Base-by-base conservation (phyloP, 2,329 filamentous ascomycete genomes). In the Cladobotryum mycophilum region DNA sequence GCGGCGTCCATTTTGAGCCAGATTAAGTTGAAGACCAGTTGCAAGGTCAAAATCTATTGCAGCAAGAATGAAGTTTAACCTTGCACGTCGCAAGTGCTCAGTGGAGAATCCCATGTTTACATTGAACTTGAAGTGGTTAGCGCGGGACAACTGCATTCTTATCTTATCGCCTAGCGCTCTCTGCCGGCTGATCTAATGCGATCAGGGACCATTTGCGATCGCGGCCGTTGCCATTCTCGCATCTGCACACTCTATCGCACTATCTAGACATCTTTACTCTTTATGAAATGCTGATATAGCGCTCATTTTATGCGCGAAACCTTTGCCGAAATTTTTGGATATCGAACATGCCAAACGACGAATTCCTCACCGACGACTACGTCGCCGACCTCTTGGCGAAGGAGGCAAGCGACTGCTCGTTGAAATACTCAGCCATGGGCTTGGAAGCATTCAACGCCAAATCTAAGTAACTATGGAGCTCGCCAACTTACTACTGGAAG, bases 331-430 rank as follows among this genome's bases (percentile, higher is more conserved):
- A 30, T 20, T 45, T 45, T 45, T 50, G 13, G 41, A 33, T 40
- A n/a, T 20, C 36, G 3, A 45, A 17, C 15, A 76, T 74, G 72
- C 49, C 68, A 11, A 71, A 72, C 48, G 70, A 79, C 56, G 72
- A 76, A n/a, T 63, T 80, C 20, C 67, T 85, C 43, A 84, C 82
- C 17, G 88, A 95, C 64, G 86, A 89, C 47, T 89, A 90, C 61
- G 83, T 96, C 55, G 89, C 89, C 14, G 78, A 79, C 44, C 73
- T 96, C n/a, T 76, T 97, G 35, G 81, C 84, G 46, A 81, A 86
- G 58, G 91, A 96, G 67, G 91, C 91, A 12, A 82, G 79, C 53
- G 81, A 86, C 52, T 85, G 78, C 59, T 86, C 85, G 3, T 70
- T 86, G 43, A 86, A 81, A 61, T 93, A 91, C 65, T 86, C 88